A percentile compares a stretch with the other conserved stretches of the same genome.
Evolutionary conservation across 2,329 filamentous ascomycete genomes (phyloP).

Genomic region (Tympanopsis confertula): DNA sequence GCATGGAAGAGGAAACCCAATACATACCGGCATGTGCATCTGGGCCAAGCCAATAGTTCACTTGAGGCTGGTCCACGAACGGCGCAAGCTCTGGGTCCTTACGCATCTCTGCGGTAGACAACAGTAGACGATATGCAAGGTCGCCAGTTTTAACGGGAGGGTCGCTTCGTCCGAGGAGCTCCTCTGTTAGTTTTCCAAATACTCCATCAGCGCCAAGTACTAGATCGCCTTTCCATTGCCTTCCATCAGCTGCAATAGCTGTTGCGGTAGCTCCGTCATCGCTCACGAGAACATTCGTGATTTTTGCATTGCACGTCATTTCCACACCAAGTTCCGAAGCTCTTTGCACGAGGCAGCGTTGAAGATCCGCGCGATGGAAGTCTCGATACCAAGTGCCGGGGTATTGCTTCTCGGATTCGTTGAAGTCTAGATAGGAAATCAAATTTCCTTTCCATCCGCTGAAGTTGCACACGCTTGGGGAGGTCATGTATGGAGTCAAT

Average conservation of each 20-base stretch:
- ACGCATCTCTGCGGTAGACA: constrained; percentile 30
- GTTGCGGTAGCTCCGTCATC: constrained; percentile 19
- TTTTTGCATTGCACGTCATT: constrained; percentile 28
- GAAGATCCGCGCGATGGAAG: constrained; percentile 40
- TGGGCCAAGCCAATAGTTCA: constrained; percentile 40
- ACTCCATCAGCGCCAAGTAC: constrained; percentile 36
- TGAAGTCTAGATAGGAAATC: constrained; percentile 34
- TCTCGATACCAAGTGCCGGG: constrained; percentile 34
- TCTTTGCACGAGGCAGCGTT: constrained; percentile 30
- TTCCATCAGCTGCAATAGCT: constrained; percentile 23
- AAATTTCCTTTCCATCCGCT: constrained; percentile 37
- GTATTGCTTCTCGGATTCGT: constrained; percentile 18
- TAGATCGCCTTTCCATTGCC: constrained; percentile 24
- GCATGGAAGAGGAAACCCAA: too few species aligned
- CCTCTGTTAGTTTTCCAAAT: constrained; percentile 27
- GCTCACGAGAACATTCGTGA: constrained; percentile 25
- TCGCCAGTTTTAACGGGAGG: constrained; percentile 35
- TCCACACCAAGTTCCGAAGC: constrained; percentile 33
- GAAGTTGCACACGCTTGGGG: constrained; percentile 31
- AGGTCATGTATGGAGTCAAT: constrained; percentile 25
- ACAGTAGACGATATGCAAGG: constrained; percentile 33
- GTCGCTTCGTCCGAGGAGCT: constrained; percentile 28
- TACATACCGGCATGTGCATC: constrained; percentile 29
- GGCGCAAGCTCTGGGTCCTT: constrained; percentile 29
- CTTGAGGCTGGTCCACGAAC: constrained; percentile 32